Evolutionary conservation across 345 rosid genomes (phyloP).

Genomic region (Hibiscus trionum): DNA sequence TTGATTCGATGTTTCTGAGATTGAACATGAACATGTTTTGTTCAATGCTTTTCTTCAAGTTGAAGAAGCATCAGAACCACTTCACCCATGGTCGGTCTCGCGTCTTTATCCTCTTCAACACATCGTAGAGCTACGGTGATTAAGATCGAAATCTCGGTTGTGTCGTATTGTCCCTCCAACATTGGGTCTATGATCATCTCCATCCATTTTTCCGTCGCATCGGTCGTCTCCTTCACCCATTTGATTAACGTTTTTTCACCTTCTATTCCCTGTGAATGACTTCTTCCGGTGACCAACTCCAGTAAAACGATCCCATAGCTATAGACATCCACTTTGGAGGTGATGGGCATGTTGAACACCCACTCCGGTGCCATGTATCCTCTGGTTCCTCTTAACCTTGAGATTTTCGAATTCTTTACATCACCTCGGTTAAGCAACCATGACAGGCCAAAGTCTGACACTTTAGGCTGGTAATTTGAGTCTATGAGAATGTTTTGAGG

Average conservation of each 20-base stretch:
- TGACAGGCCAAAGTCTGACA: constrained; percentile 23
- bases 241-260: background rate
- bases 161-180: constrained; percentile 1
- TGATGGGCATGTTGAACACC: constrained; percentile 19
- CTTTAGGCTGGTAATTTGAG: constrained; percentile 11
- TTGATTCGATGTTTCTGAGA: too few species aligned
- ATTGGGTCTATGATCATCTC: constrained; percentile 15
- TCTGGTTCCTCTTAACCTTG: constrained; percentile 23
- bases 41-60: background rate
- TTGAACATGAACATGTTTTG: background rate
- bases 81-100: constrained; percentile 23
- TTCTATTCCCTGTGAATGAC: background rate
- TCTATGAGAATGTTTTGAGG: constrained; percentile 30
- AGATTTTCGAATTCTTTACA: background rate
- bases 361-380: constrained; percentile 32
- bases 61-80: constrained; percentile 20
- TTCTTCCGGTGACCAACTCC: constrained; percentile 25
- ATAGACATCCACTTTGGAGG: constrained; percentile 40
- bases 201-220: background rate
- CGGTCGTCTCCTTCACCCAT: constrained; percentile 10
- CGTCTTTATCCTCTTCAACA: constrained; percentile 16
- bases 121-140: constrained; percentile 22
- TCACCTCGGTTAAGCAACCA: constrained; percentile 16
- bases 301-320: constrained; percentile 36
- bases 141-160: background rate